Conservation (phyloP, 192 early-diverging fungal genomes). For the Lunasporangiospora selenospora region DNA sequence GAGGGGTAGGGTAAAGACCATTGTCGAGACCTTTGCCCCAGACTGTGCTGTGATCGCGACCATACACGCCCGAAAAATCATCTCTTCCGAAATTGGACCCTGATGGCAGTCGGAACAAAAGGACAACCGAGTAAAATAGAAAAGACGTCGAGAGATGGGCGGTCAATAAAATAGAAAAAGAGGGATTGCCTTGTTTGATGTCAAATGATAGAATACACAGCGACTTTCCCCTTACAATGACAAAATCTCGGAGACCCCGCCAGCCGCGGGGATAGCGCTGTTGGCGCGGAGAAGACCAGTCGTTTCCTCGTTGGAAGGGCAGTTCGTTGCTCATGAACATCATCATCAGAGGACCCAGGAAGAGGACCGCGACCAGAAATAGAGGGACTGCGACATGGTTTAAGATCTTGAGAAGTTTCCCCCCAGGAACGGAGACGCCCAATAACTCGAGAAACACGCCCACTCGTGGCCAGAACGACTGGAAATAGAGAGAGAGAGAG, state of each 20-base stretch:
- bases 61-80: constrained; percentile 73
- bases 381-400: constrained; percentile 27
- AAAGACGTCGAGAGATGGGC: no score
- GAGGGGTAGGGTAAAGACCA: constrained; percentile 63
- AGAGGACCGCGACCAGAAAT: constrained; percentile 49
- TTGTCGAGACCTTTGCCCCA: constrained; percentile 20
- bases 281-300: no score
- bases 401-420: constrained; percentile 12
- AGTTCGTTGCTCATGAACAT: constrained; percentile 40
- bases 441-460: constrained; percentile 2
- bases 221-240: constrained; percentile 15
- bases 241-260: constrained; percentile 5
- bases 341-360: constrained; percentile 57
- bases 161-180: no score
- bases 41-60: constrained; percentile 52
- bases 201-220: constrained; percentile 59
- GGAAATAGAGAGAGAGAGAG: no score
- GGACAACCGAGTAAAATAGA: not conserved
- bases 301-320: constrained; percentile 34
- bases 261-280: no score
- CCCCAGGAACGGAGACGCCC: constrained; percentile 18
- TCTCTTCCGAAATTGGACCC: constrained; percentile 74
- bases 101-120: constrained; percentile 17
- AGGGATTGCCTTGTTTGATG: constrained; percentile 39
- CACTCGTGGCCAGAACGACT: constrained; percentile 7